Evolutionary conservation across 805 yeast genomes (phyloP).

Genomic region (Cyberlindnera veronae): DNA sequence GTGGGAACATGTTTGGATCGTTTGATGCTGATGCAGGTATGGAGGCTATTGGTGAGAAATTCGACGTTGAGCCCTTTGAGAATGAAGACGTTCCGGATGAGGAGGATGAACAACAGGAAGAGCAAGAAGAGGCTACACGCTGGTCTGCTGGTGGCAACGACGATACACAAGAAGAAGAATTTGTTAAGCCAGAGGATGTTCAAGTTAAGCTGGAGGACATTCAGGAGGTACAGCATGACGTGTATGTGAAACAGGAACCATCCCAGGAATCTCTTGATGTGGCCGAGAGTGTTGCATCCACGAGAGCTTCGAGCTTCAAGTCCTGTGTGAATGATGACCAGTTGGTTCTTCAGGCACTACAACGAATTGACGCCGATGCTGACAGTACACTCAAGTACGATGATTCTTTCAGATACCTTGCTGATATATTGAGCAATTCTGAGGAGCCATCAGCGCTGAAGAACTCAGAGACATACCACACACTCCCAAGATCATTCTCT

Average conservation of each 20-base stretch:
- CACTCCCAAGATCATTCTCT: conserved; percentile 30
- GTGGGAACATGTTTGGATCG: conserved; percentile 4
- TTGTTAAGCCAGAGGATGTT: too few relatives aligned
- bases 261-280: not conserved
- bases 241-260: not conserved
- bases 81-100: not conserved
- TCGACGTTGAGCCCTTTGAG: conserved; percentile 3
- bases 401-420: conserved; percentile 44
- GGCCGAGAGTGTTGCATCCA: not conserved
- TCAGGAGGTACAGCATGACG: not conserved
- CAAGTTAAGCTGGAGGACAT: not conserved
- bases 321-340: conserved; percentile 20
- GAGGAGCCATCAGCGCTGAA: not conserved
- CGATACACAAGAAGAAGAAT: too few relatives aligned
- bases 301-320: conserved; percentile 19
- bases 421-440: conserved; percentile 19
- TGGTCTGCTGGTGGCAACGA: conserved; percentile 10
- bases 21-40: conserved; percentile 6
- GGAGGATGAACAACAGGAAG: conserved; percentile 4
- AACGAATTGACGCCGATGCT: conserved; percentile 1
- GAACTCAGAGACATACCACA: conserved; percentile 16
- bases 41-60: conserved; percentile 1
- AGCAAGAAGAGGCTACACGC: conserved; percentile 10
- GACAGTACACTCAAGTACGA: conserved; percentile 25
- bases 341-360: conserved; percentile 3